phyloP scores from a whole-genome alignment of 768 basidiomycete genomes.

The Hericium alpestre region DNA sequence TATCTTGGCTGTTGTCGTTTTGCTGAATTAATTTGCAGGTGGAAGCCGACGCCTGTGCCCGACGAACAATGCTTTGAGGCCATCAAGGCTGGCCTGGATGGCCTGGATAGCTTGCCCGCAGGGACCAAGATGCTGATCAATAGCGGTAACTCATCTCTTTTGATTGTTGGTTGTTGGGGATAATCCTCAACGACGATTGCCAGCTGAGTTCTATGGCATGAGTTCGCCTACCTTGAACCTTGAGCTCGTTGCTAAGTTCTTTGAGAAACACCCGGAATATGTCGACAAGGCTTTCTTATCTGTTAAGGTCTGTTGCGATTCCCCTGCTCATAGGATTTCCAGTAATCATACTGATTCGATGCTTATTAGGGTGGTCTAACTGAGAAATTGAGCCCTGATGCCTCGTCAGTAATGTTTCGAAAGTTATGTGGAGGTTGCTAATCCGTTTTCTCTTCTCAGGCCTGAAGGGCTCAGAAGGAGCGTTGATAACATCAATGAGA shows the following conservation, averaged over 20 bases:
- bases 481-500: conserved; percentile 29
- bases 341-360: too few species aligned
- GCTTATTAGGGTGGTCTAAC: neutral
- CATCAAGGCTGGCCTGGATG: conserved; percentile 40
- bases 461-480: conserved; percentile 34
- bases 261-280: conserved; percentile 30
- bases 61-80: conserved; percentile 52
- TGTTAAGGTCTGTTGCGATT: conserved; percentile 27
- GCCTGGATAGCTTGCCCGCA: conserved; percentile 27
- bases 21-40: conserved; percentile 7
- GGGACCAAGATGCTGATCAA: conserved; percentile 40
- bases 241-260: conserved; percentile 36
- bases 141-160: conserved; percentile 22
- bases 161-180: too few species aligned
- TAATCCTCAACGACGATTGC: neutral
- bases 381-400: neutral
- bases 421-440: neutral
- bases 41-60: conserved; percentile 32
- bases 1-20: neutral
- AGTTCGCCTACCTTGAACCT: conserved; percentile 32
- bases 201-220: conserved; percentile 47
- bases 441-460: conserved; percentile 6
- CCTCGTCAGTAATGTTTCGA: neutral
- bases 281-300: conserved; percentile 34
- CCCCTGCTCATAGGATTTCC: too few species aligned